A percentile compares a stretch with the other conserved stretches of the same genome.
Conservation (phyloP, 352 stramenopile genomes). For the Globisporangium megalacanthum region DNA sequence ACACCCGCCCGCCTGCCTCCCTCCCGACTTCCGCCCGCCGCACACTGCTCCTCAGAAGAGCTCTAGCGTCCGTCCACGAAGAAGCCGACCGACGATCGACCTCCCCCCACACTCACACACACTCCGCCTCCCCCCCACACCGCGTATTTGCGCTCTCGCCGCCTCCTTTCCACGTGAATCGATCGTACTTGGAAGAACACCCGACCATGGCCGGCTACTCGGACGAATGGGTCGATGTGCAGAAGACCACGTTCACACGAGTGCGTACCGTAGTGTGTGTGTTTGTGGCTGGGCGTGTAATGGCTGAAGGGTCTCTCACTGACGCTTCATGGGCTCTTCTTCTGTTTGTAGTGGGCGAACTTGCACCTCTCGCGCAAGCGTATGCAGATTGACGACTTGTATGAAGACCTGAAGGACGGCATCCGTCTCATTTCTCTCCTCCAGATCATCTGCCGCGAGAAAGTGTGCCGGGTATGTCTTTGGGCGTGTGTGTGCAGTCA, state of each 20-base stretch:
- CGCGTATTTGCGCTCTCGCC: constrained; percentile 9
- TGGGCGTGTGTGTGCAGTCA: background rate
- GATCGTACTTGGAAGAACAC: background rate
- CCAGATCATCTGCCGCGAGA: constrained; percentile 86
- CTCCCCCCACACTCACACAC: too few relatives aligned
- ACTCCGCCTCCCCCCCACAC: background rate
- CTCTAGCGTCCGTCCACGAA: background rate
- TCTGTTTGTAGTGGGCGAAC: constrained; percentile 73
- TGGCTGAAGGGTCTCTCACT: background rate
- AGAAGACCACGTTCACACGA: constrained; percentile 91
- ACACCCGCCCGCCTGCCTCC: too few relatives aligned
- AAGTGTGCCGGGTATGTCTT: constrained; percentile 67
- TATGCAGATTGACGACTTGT: constrained; percentile 88
- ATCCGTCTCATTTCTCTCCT: constrained; percentile 84
- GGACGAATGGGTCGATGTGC: constrained; percentile 87
- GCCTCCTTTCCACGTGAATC: background rate
- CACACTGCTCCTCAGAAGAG: background rate
- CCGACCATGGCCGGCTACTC: constrained; percentile 50
- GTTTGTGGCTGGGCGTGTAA: background rate
- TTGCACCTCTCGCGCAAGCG: constrained; percentile 85
- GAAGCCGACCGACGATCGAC: constrained; percentile 9
- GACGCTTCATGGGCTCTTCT: background rate
- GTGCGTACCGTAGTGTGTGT: constrained; percentile 23
- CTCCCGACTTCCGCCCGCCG: background rate
- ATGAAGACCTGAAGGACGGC: constrained; percentile 84